Evolutionary conservation across 495 filamentous ascomycete genomes (phyloP), one percentile per base, ranked within the genome.

Genomic region (Acidomyces sp.): DNA sequence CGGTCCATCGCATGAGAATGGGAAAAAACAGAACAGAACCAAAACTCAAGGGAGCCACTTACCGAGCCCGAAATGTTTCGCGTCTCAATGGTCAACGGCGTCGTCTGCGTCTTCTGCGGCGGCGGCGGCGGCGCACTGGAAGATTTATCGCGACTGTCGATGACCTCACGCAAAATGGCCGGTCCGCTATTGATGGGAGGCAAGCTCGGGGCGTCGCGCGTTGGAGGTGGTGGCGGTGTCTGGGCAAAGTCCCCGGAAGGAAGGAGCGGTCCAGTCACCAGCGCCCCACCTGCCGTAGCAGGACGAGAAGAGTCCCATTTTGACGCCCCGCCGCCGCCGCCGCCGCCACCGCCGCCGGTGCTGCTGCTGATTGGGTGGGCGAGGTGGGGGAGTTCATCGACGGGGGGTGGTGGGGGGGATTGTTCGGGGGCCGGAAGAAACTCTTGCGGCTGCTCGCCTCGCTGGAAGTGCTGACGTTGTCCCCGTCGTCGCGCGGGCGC

Each of bases 271-370:
- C n/a, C n/a, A n/a, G n/a, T n/a, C n/a, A n/a, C n/a, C n/a, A n/a
- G n/a, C n/a, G n/a, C n/a, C n/a, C n/a, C n/a, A n/a, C n/a, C n/a
- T n/a, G n/a, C n/a, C n/a, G n/a, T n/a, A n/a, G n/a, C n/a, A n/a
- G n/a, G n/a, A n/a, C n/a, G n/a, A n/a, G 46, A 49, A 11, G 46
- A 48, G 30, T 44, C 24, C 46, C 43, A 43, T 27, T 33, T 42
- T 16, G 44, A n/a, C n/a, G n/a, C n/a, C 24, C 45, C 7, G 33
- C 22, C 15, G 41, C 16, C n/a, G 41, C n/a, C 3, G 15, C 30
- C 31, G 6, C 6, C 16, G 31, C 16, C 15, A 10, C 38, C 3
- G 4, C 3, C 26, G 9, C 23, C 9, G 29, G 17, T 12, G 18
- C 3, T 22, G 38, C 13, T 15, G 34, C 15, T 20, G 7, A 10